A percentile compares a stretch with the other conserved stretches of the same genome.
Evolutionary conservation across 2,329 filamentous ascomycete species (phyloP).

Genomic region (Colletotrichum somersetense): DNA sequence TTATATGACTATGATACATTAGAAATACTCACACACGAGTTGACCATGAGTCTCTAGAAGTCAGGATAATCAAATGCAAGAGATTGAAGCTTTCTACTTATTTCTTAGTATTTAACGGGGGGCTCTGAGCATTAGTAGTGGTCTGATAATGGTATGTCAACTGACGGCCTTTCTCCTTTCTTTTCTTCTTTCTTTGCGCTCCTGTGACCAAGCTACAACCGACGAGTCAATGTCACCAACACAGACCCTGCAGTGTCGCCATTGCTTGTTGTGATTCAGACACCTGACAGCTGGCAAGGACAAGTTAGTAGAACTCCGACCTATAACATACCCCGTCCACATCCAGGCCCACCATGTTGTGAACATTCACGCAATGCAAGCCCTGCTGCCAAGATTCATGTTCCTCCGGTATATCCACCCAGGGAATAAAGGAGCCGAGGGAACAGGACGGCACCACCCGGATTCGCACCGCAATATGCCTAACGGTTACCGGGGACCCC

Average conservation of each 20-base stretch:
- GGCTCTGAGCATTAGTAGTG: not conserved
- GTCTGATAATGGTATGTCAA: no score
- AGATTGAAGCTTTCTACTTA: rapidly evolving
- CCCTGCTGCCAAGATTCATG: no score
- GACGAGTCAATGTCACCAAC: not conserved
- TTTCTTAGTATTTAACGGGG: not conserved
- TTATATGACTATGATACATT: not conserved
- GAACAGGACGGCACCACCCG: not conserved
- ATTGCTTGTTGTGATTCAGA: not conserved
- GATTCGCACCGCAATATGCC: not conserved
- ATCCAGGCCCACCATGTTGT: not conserved
- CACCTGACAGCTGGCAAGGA: not conserved
- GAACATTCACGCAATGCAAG: no score
- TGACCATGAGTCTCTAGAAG: not conserved
- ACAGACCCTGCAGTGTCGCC: not conserved
- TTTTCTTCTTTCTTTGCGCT: not conserved
- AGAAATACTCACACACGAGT: not conserved
- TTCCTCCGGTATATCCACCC: not conserved
- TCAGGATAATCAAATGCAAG: not conserved
- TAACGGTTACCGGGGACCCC: no score
- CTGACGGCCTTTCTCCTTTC: no score
- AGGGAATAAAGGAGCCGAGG: no score
- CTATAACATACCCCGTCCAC: no score
- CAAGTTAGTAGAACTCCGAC: no score
- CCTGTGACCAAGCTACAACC: not conserved